A percentile compares a stretch with the other conserved stretches of the same genome.
Evolutionary conservation across 2,329 filamentous ascomycete genomes (phyloP).

Genomic region (Herpotrichia juniperi): DNA sequence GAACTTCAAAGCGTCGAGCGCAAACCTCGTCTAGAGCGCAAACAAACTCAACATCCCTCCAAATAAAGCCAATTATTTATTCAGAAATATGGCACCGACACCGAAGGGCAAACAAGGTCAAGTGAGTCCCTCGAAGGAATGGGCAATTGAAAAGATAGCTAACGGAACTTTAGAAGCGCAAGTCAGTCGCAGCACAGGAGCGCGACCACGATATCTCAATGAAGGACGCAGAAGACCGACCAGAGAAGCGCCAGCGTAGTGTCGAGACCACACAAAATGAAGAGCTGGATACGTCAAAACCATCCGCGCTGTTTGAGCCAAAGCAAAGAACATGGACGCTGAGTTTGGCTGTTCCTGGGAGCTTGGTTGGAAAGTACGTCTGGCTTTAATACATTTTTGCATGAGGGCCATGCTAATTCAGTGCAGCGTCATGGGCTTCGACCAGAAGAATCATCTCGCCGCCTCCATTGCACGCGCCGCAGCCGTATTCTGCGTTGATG

Average conservation of each 20-base stretch:
- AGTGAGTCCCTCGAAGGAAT: not conserved
- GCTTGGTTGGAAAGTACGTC: constrained; percentile 74
- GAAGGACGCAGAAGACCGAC: not conserved
- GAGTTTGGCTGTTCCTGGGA: constrained; percentile 79
- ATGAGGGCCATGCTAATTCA: constrained; percentile 6
- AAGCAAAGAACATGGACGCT: constrained; percentile 72
- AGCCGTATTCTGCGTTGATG: constrained; percentile 83
- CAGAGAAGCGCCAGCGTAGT: not conserved
- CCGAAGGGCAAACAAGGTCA: not conserved
- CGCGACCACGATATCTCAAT: not conserved
- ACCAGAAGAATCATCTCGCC: constrained; percentile 75
- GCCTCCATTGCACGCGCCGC: constrained; percentile 81
- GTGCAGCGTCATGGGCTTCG: constrained; percentile 70
- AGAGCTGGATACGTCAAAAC: constrained; percentile 65
- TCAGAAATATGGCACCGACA: not conserved
- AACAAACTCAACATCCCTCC: no score
- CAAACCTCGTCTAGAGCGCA: no score
- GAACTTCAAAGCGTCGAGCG: no score
- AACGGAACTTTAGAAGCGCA: not conserved
- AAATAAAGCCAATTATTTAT: not conserved
- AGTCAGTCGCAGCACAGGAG: not conserved
- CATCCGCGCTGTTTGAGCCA: constrained; percentile 72
- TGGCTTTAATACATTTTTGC: not conserved
- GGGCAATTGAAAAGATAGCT: not conserved
- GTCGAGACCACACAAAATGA: not conserved